Evolutionary conservation across 768 basidiomycete species (phyloP), one percentile per base, ranked within the genome.

Genomic region (Tulasnella sp.): DNA sequence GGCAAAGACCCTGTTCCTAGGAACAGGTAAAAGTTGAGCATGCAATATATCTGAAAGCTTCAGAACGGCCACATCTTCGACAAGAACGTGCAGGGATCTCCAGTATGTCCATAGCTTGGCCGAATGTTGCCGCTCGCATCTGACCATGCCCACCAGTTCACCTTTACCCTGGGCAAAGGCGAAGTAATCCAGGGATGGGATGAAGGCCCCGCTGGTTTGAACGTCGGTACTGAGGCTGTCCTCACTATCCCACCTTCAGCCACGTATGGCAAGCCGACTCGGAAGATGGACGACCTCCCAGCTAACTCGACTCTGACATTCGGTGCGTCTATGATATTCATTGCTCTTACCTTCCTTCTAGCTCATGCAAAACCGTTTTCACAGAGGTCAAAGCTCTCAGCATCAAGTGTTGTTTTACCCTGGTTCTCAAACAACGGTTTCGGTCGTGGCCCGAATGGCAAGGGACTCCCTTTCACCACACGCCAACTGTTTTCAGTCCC

Each of bases 31-130:
- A 85, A 85, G 82, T 83, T 88, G 76, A 84, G 84, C 72, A 88
- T 88, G 87, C 82, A 87, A 74, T 88, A 88, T 85, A 87, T 88
- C 78, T 87, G 87, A 79, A 87, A 87, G 84, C 84, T 87, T 73
- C 83, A 83, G 75, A 86, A 85, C 77, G 81, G 81, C 68, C 82
- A 83, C 44, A 74, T 84, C 56, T 83, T 83, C 52, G 84, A 84
- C 80, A 81, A 82, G 79, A 86, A 85, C 83, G 84, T 84, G 80
- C 84, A 83, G 82, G 88, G 87, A 75, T 85, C 86, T 78, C 87
- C 87, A 62, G 85, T 87, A 75, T 83, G 84, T 75, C 83, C 85
- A 84, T 85, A 44, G 18, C n/a, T 74, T 8, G 38, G 42, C 14
- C 42, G 16, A 40, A 48, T 8, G 8, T 34, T 16, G 27, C 18